phyloP scores from a whole-genome alignment of 768 basidiomycete genomes.

The Stropharia rugosoannulata region DNA sequence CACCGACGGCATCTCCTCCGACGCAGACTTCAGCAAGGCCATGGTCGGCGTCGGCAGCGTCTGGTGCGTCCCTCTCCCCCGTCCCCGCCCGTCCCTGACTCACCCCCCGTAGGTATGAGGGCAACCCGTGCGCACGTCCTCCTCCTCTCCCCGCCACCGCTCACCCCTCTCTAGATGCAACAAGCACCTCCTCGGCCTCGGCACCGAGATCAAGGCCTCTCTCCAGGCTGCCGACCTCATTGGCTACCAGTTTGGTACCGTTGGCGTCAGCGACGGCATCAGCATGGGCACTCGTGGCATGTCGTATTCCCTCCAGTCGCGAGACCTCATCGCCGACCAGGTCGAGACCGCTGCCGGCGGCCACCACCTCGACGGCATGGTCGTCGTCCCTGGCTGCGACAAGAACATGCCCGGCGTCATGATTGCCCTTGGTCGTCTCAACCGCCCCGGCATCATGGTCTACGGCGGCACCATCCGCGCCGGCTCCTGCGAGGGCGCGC shows the following conservation, averaged over 20 bases:
- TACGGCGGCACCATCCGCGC: constrained; percentile 95
- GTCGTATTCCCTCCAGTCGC: constrained; percentile 94
- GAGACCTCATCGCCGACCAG: constrained; percentile 96
- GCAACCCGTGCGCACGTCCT: constrained; percentile 80
- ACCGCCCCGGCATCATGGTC: constrained; percentile 96
- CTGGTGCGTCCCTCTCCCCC: constrained; percentile 60
- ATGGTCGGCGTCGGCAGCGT: constrained; percentile 98
- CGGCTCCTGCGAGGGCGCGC: constrained; percentile 85
- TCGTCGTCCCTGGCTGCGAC: constrained; percentile 96
- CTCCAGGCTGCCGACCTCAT: constrained; percentile 69
- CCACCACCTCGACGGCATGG: constrained; percentile 98
- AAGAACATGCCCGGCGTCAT: constrained; percentile 99
- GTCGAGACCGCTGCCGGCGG: constrained; percentile 96
- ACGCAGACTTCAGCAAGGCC: constrained; percentile 89
- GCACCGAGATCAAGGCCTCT: constrained; percentile 84
- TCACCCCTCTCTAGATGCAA: constrained; percentile 70
- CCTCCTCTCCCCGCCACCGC: constrained; percentile 5
- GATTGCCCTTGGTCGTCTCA: constrained; percentile 94
- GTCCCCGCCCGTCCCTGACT: neutral
- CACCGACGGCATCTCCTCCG: constrained; percentile 84
- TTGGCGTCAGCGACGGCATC: constrained; percentile 97
- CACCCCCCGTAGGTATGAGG: constrained; percentile 79
- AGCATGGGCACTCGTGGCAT: constrained; percentile 96
- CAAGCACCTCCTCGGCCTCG: constrained; percentile 86
- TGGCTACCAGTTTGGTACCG: constrained; percentile 97